A percentile compares a stretch with the other conserved stretches of the same genome.
These are phyloP conservation scores for Boletus rex-veris DNA, from an alignment of 768 basidiomycete genomes.

Conservation along the genomic window DNA sequence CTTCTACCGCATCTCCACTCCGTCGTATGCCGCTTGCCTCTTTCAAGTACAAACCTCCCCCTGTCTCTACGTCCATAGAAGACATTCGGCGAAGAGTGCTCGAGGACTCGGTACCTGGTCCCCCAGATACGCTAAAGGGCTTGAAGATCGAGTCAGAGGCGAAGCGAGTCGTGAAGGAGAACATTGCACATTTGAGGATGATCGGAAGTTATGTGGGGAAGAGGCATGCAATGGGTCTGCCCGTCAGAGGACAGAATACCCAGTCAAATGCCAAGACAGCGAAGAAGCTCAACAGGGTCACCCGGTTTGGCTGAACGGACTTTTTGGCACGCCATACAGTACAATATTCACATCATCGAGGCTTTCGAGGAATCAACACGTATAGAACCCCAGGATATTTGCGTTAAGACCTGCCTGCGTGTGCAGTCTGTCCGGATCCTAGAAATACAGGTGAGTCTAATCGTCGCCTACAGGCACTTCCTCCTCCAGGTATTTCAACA, in stretches of 20 bases:
- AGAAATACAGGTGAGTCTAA: slow-evolving; percentile 39
- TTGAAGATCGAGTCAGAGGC: slow-evolving; percentile 88
- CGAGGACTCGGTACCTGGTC: slow-evolving; percentile 35
- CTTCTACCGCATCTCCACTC: slow-evolving; percentile 66
- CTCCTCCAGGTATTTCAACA: slow-evolving; percentile 92
- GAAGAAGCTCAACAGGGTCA: slow-evolving; percentile 82
- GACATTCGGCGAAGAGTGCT: slow-evolving; percentile 25
- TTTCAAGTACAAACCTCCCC: slow-evolving; percentile 47
- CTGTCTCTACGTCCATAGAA: slow-evolving; percentile 36
- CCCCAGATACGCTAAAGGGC: slow-evolving; percentile 61
- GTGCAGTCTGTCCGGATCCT: slow-evolving; percentile 2
- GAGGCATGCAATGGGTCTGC: slow-evolving; percentile 89
- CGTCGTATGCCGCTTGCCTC: slow-evolving; percentile 65
- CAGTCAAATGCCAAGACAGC: slow-evolving; percentile 89
- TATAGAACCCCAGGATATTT: not conserved
- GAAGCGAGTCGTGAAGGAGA: slow-evolving; percentile 76
- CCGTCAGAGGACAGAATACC: slow-evolving; percentile 93
- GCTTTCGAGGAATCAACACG: not conserved
- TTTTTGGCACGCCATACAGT: slow-evolving; percentile 7
- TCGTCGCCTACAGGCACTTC: slow-evolving; percentile 94
- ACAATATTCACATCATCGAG: slow-evolving; percentile 5
- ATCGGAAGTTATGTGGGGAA: slow-evolving; percentile 93
- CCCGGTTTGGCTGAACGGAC: slow-evolving; percentile 46
- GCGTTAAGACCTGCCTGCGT: slow-evolving; percentile 2
- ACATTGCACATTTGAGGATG: slow-evolving; percentile 89